A percentile compares a stretch with the other conserved stretches of the same genome.
Evolutionary conservation across 176 grass and related monocot species (phyloP).

Genomic region (Phoenix roebelenii): DNA sequence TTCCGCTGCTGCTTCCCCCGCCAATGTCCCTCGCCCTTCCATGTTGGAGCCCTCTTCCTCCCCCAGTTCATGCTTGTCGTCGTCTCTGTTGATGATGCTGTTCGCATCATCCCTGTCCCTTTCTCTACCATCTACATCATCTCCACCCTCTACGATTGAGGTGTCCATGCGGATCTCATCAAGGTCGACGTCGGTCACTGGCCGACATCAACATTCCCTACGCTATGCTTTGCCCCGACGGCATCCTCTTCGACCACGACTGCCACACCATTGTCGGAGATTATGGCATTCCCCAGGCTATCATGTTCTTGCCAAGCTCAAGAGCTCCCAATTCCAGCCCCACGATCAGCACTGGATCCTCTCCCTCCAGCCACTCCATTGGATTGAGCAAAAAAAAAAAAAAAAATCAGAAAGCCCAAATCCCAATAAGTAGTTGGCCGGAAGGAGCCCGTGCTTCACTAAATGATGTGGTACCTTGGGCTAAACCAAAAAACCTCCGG

Average conservation of each 20-base stretch:
- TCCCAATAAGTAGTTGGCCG: no score
- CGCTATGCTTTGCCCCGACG: constrained; percentile 70
- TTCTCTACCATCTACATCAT: constrained; percentile 78
- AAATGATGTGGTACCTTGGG: no score
- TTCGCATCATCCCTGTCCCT: constrained; percentile 50
- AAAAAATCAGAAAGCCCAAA: neutral
- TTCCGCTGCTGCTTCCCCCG: constrained; percentile 50
- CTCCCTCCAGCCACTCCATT: constrained; percentile 40
- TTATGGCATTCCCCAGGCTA: constrained; percentile 58
- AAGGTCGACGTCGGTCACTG: constrained; percentile 87
- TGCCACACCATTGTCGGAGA: constrained; percentile 68
- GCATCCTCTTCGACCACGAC: constrained; percentile 91
- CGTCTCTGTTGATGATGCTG: constrained; percentile 8
- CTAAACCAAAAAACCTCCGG: no score
- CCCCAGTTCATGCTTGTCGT: constrained; percentile 93
- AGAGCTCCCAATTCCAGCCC: constrained; percentile 44
- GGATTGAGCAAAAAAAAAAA: no score
- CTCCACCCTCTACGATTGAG: constrained; percentile 61
- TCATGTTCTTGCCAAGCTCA: constrained; percentile 67
- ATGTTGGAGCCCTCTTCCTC: constrained; percentile 60
- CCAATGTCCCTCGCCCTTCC: constrained; percentile 40
- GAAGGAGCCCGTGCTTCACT: no score
- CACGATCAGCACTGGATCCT: constrained; percentile 91
- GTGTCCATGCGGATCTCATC: constrained; percentile 76
- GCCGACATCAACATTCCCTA: constrained; percentile 89